Evolutionary conservation across 1,284 basidiomycete species (phyloP).

Genomic region (Schizophyllum amplum): DNA sequence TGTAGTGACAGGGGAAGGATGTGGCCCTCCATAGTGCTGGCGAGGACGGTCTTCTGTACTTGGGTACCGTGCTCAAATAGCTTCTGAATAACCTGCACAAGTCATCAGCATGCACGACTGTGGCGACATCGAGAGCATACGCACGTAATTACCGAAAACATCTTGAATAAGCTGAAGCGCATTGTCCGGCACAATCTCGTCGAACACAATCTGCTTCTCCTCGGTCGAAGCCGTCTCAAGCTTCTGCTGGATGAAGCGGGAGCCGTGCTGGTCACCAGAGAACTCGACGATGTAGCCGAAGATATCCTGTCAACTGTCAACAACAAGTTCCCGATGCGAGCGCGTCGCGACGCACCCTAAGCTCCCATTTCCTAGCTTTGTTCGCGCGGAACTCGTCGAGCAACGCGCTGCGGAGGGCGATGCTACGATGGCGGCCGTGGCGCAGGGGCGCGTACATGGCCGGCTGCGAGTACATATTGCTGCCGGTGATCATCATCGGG

Average conservation of each 20-base stretch:
- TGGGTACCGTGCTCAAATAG: conserved; percentile 86
- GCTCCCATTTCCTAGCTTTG: conserved; percentile 74
- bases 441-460: conserved; percentile 33
- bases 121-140: conserved; percentile 17
- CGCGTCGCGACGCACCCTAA: conserved; percentile 43
- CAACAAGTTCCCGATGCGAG: conserved; percentile 3
- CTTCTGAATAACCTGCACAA: conserved; percentile 82
- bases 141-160: conserved; percentile 94
- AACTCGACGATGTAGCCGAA: conserved; percentile 87
- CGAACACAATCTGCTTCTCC: conserved; percentile 79
- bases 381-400: conserved; percentile 83
- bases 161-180: conserved; percentile 82
- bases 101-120: conserved; percentile 7
- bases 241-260: conserved; percentile 85
- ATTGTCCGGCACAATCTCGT: conserved; percentile 80
- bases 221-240: conserved; percentile 70
- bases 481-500: conserved; percentile 37
- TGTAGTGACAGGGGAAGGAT: conserved; percentile 78
- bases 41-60: conserved; percentile 67
- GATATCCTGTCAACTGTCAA: conserved; percentile 57
- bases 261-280: conserved; percentile 89
- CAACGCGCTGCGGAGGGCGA: conserved; percentile 53
- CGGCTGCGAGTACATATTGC: conserved; percentile 33
- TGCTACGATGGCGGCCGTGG: conserved; percentile 28
- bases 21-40: conserved; percentile 73